Percentiles rank a stretch among this genome's conserved stretches.
Conservation (phyloP, 805 yeast genomes). For the Starmerella gropengiesseri region DNA sequence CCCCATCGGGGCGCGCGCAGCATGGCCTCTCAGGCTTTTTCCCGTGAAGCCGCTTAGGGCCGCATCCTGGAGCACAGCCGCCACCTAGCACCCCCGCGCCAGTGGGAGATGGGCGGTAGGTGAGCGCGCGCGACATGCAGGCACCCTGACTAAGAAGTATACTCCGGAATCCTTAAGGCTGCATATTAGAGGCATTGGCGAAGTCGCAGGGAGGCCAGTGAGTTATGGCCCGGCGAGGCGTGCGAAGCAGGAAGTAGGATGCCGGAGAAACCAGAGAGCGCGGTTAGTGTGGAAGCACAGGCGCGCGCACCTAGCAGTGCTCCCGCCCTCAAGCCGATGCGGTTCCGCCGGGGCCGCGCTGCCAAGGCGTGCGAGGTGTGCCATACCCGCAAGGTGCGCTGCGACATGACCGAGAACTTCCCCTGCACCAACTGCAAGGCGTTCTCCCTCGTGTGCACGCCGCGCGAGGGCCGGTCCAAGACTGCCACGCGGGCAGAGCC, state of each 20-base stretch:
- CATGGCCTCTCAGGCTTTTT: too few relatives aligned
- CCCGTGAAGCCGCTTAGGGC: too few relatives aligned
- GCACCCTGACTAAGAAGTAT: too few relatives aligned
- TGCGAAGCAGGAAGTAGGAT: background rate
- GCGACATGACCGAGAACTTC: conserved; percentile 41
- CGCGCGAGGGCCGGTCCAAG: conserved; percentile 39
- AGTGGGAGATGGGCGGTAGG: too few relatives aligned
- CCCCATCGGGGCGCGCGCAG: too few relatives aligned
- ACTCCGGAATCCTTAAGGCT: too few relatives aligned
- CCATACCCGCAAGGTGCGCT: conserved; percentile 66
- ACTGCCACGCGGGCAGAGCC: conserved; percentile 26
- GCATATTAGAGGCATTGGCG: background rate
- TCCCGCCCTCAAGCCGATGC: conserved; percentile 12
- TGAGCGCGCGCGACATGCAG: too few relatives aligned
- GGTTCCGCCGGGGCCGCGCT: conserved; percentile 42
- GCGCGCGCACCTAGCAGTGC: background rate
- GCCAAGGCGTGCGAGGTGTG: conserved; percentile 70
- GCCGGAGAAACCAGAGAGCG: conserved; percentile 1
- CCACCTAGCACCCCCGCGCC: too few relatives aligned
- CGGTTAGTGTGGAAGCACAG: background rate
- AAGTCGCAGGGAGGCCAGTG: background rate
- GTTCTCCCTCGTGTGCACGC: conserved; percentile 58
- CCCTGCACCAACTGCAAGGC: conserved; percentile 65
- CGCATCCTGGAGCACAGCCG: too few relatives aligned
- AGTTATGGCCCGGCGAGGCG: background rate